Base-by-base conservation (phyloP, 306 rosid species). In the Begonia masoniana region DNA sequence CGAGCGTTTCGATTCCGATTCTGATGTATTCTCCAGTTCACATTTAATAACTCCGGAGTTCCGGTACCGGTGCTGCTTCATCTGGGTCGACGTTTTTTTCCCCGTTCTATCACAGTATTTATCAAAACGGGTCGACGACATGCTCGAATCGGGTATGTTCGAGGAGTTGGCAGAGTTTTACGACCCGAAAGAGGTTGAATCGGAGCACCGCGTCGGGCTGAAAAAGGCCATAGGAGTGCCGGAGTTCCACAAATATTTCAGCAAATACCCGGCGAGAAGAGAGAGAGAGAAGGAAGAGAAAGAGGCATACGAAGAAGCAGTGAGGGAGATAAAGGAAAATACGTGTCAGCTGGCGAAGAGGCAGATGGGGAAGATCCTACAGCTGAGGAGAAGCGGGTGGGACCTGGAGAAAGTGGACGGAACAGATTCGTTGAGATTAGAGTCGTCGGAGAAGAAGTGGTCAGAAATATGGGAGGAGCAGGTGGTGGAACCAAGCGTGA, bases 161-260 rank as follows among this genome's bases (percentile, higher is more conserved):
- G 74, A 69, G 12, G 99, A 91, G 94, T 55, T 91, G 52, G 85
- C 84, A 3, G 66, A 74, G 75, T 91, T 91, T 57, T 86, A 63
- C 56, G 62, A 72, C 69, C 68, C 77, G 54, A 75, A 55, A 9
- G 10, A 15, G 47, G 55, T 43, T 0, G 60, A 70, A 21, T 35
- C 71, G 3, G 71, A 39, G 10, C 7, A 43, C 36, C 67, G 59
- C 39, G 60, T 65, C 65, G 96, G 84, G 57, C 52, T 91, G 51
- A 62, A 80, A 9, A 91, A 91, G 52, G 96, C 99, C 2, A 91
- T 91, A 12, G 99, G 99, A 8, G 92, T 86, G 0, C 84, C 99
- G 0, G 99, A 91, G 76, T 91, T 91, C 60, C 76, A 78, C 52
- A 64, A 67, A 53, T 83, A 64, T 72, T 86, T 86, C 10, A 65